Conservation (phyloP, 768 basidiomycete species). For the Kwoniella heveanensis region DNA sequence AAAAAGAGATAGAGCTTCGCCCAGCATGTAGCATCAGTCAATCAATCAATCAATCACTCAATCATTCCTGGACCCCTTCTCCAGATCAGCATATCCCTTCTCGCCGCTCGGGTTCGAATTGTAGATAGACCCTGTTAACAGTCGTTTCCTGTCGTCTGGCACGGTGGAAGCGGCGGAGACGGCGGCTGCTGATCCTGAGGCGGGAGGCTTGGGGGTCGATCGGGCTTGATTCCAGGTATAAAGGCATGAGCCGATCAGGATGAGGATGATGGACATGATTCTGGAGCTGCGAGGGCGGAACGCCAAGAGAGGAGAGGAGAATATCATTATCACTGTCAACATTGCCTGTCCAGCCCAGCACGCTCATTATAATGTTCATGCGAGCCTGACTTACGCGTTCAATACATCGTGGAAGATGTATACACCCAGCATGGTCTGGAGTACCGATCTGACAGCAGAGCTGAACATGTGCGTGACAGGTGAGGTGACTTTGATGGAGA, state of each 20-base stretch:
- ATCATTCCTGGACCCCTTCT: slow-evolving; percentile 18
- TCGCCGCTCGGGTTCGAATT: neutral
- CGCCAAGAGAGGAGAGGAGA: neutral
- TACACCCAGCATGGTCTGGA: slow-evolving; percentile 37
- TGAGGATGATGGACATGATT: slow-evolving; percentile 34
- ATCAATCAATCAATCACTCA: neutral
- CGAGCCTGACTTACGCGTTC: slow-evolving; percentile 30
- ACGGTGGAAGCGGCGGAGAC: neutral
- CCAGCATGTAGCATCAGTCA: no score
- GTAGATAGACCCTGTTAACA: slow-evolving; percentile 8
- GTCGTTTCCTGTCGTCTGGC: slow-evolving; percentile 9
- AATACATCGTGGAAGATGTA: slow-evolving; percentile 33
- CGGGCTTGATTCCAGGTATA: slow-evolving; percentile 34
- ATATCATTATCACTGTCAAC: no score
- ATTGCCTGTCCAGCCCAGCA: no score
- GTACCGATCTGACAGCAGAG: slow-evolving; percentile 34
- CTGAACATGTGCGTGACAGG: slow-evolving; percentile 84
- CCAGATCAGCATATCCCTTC: slow-evolving; percentile 16
- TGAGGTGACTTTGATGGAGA: slow-evolving; percentile 94
- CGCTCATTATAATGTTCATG: no score
- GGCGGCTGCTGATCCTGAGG: no score
- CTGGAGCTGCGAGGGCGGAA: slow-evolving; percentile 15
- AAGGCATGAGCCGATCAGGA: slow-evolving; percentile 25
- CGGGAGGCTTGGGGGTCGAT: slow-evolving; percentile 2
- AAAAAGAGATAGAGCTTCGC: no score